Percentiles rank a stretch among this genome's conserved stretches.
These are phyloP conservation scores for Atalantia buxifolia DNA, from an alignment of 345 rosid genomes.

Conservation along the genomic window DNA sequence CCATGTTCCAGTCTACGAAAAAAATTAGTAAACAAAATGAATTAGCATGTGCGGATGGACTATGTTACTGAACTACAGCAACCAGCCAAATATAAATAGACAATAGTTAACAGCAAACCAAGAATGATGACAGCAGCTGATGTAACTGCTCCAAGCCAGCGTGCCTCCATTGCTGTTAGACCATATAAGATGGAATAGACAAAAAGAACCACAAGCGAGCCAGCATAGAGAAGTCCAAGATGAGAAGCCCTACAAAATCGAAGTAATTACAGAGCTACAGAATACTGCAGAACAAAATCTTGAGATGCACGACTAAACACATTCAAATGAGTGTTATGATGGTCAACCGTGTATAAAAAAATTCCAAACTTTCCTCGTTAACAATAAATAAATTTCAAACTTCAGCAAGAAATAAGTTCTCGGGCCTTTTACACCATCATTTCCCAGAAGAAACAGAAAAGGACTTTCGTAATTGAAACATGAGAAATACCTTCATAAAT, in stretches of 20 bases:
- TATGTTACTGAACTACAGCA: constrained; percentile 3
- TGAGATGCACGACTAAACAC: background rate
- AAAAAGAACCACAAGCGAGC: constrained; percentile 82
- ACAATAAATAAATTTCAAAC: background rate
- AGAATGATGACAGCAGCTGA: constrained; percentile 94
- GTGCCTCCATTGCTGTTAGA: constrained; percentile 87
- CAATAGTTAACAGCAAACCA: constrained; percentile 42
- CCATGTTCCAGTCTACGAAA: constrained; percentile 92
- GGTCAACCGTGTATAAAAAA: background rate
- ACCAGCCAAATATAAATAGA: constrained; percentile 14
- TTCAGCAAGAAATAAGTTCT: background rate
- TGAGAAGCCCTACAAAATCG: constrained; percentile 76
- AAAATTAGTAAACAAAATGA: constrained; percentile 18
- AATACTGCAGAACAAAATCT: constrained; percentile 4
- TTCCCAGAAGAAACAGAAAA: background rate
- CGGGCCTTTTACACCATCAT: background rate
- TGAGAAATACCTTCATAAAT: background rate
- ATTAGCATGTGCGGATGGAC: constrained; percentile 4
- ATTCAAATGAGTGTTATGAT: background rate
- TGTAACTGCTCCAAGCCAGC: constrained; percentile 96
- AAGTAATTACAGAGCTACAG: constrained; percentile 12
- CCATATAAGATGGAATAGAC: constrained; percentile 93
- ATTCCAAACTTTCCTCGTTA: background rate
- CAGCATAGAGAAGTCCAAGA: constrained; percentile 86
- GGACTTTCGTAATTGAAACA: background rate